Evolutionary conservation across 345 rosid genomes (phyloP), one percentile per base, ranked within the genome.

Genomic region (Geranium rotundifolium): DNA sequence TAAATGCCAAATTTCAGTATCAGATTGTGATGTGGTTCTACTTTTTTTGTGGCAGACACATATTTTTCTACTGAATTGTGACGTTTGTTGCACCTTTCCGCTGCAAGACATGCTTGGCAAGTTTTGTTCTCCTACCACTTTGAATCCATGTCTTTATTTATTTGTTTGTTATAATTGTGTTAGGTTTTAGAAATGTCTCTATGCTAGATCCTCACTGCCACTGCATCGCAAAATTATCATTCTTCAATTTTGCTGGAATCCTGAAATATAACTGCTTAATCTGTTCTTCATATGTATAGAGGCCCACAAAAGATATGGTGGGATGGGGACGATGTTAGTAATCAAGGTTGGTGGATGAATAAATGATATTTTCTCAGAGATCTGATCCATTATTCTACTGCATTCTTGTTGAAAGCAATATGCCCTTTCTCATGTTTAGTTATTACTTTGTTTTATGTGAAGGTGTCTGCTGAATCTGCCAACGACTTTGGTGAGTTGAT

Each of bases 391-490:
- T 39, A 30, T 41, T 34, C 23, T 1, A 12, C 50, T 56, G 20
- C 50, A 54, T 55, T 56, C 62, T 29, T 56, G 20, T 58, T 62
- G 67, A 29, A 60, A 52, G 37, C 20, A 18, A 6, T 46, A 61
- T 29, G 30, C 49, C 29, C 18, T 54, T 14, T 20, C 57, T 19
- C 2, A 20, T 29, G 16, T 39, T 31, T 31, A 31, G 37, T 31
- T 7, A 20, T 56, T 2, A 0, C 54, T 31, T 41, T 54, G 57
- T 19, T 72, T 37, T 59, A 18, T 58, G 15, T 20, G 54, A 72
- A 90, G 95, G 97, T 90, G 74, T 90, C 97, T 80, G 88, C 85
- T 64, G 97, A 90, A 74, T 81, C 91, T 61, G 97, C 97, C 0
- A 80, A 77, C 72, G 85, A 87, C 61, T 90, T 87, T 74, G 95